Evolutionary conservation across 257 asterid genomes (phyloP), one percentile per base, ranked within the genome.

Genomic region (Dorcoceras hygrometricum): DNA sequence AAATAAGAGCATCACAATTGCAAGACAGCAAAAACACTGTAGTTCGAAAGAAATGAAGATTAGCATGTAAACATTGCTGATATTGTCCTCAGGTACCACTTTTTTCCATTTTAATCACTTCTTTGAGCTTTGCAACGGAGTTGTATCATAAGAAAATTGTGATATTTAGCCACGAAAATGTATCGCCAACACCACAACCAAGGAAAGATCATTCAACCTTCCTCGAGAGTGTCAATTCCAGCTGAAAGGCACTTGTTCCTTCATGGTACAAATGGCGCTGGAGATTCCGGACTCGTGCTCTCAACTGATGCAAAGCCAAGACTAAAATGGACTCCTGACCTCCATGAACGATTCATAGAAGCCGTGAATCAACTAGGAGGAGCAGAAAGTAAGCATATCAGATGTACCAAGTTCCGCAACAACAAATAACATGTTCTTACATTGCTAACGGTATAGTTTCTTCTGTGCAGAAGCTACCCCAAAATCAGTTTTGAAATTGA

Each of bases 291-390:
- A 28, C 97, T 90, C 26, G 95, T 90, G 22, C 95, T 87, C 22
- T 87, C 97, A 18, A 90, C 97, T 4, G 97, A 90, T 80, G 96
- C 97, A 24, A 90, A 90, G 80, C 97, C 97, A 10, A 83, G 97
- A 73, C 75, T 90, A 24, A 90, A 90, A 73, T 90, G 97, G 97
- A 90, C 97, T 2, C 72, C 86, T 2, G 95, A 86, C 62, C 90
- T 90, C 39, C 96, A 90, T 28, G 90, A 87, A 71, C 76, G 91
- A 66, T 90, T 90, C 78, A 79, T 84, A 60, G 96, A 90, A 72
- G 97, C 97, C 46, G 96, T 90, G 14, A 90, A 84, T 71, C 97
- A 87, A 76, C 87, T 90, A 50, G 97, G 97, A 1, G 97, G 97
- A 73, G 96, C 96, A 54, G 97, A 90, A 72, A 90, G 97, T 90